Base-by-base conservation (phyloP, 345 rosid genomes). In the Turritis glabra region DNA sequence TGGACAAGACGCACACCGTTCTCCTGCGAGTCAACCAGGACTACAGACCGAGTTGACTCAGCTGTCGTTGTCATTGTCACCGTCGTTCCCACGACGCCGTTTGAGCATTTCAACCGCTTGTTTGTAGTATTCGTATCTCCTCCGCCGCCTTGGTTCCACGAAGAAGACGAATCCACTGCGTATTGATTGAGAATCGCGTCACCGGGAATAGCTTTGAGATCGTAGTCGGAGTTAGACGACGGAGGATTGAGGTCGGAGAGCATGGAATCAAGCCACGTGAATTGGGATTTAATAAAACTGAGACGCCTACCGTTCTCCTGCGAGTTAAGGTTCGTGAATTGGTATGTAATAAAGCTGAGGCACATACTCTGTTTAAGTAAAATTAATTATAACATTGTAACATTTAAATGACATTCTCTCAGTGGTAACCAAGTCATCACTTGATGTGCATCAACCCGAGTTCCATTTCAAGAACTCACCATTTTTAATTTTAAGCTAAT, bases 191-290 rank as follows among this genome's bases (percentile, higher is more conserved):
- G 67, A 75, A 82, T 75, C 9, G 90, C 98, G 54, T 79, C 78
- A 8, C 97, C 96, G 2, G 98, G 96, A 40, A 92, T 90, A 12
- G 88, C 91, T 47, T 85, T 81, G 15, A 89, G 87, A 78, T 91
- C 96, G 77, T 85, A 87, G 27, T 70, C 58, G 15, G 63, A 29
- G 54, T 25, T 13, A 65, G 32, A 19, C 27, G 5, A 27, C 5
- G 78, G 73, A 5, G 91, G 88, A 37, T 84, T 87, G 46, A 88
- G 67, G 76, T 85, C 96, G 3, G 82, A 67, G 19, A 87, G 77
- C 92, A 92, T 90, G 65, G 78, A 83, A 48, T 88, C 81, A 18
- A 87, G 83, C 95, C 92, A 93, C 3, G 85, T 66, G 26, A n/a
- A n/a, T n/a, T n/a, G n/a, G n/a, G n/a, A n/a, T n/a, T n/a, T n/a